Evolutionary conservation across 306 rosid genomes (phyloP).

Genomic region (Vicia villosa): DNA sequence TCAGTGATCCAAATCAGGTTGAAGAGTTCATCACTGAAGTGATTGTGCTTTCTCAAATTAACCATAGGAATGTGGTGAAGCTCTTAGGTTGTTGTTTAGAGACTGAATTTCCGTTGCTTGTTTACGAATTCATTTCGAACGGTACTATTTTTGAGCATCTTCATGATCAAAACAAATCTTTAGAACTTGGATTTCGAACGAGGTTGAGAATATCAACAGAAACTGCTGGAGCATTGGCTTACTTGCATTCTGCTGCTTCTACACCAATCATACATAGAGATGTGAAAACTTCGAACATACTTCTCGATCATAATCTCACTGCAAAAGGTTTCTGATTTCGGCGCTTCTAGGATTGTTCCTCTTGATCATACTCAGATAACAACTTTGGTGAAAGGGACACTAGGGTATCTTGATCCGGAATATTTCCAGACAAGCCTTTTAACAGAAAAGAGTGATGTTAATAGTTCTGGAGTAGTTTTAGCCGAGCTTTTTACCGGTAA

Average conservation of each 20-base stretch:
- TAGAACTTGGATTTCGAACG: not conserved
- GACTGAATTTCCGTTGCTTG: constrained; percentile 32
- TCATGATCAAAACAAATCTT: not conserved
- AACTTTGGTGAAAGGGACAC: constrained; percentile 59
- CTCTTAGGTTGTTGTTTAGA: constrained; percentile 52
- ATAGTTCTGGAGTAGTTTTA: constrained; percentile 61
- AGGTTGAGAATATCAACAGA: constrained; percentile 36
- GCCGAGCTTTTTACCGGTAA: constrained; percentile 47
- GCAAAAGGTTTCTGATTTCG: constrained; percentile 59
- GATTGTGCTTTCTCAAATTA: constrained; percentile 48
- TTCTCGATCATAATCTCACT: constrained; percentile 36
- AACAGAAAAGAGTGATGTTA: constrained; percentile 63
- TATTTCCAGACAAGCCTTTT: constrained; percentile 48
- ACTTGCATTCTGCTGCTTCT: constrained; percentile 35
- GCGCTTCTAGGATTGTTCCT: constrained; percentile 56
- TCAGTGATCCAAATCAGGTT: constrained; percentile 40
- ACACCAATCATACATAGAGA: constrained; percentile 43
- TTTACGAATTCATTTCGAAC: constrained; percentile 35
- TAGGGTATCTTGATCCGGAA: constrained; percentile 52
- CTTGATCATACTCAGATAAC: constrained; percentile 43
- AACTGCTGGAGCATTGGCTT: constrained; percentile 28
- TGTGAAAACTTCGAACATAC: constrained; percentile 40
- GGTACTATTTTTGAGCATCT: constrained; percentile 30
- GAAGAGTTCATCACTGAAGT: constrained; percentile 58
- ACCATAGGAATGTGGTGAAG: constrained; percentile 51